Evolutionary conservation across 2,329 filamentous ascomycete genomes (phyloP).

Genomic region (Rachicladosporium sp.): DNA sequence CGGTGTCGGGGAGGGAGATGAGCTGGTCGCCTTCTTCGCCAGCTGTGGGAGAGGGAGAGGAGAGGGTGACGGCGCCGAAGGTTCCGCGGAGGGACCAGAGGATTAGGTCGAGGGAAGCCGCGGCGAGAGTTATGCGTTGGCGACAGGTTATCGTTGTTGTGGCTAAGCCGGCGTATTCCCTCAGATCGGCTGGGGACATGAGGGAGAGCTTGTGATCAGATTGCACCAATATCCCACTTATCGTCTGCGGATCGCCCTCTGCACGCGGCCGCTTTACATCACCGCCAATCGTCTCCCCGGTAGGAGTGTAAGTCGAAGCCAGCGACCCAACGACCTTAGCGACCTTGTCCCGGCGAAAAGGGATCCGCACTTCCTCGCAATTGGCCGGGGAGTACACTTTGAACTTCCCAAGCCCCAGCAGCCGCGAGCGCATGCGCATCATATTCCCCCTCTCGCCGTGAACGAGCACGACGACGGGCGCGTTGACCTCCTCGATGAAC

Average conservation of each 20-base stretch:
- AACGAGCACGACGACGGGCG: conserved; percentile 90
- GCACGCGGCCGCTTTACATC: conserved; percentile 13
- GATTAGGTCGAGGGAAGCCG: conserved; percentile 81
- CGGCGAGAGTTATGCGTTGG: conserved; percentile 75
- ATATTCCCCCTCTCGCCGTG: conserved; percentile 97
- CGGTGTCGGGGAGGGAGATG: conserved; percentile 50
- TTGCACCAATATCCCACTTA: conserved; percentile 86
- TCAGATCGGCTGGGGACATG: conserved; percentile 91
- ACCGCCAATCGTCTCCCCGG: conserved; percentile 29
- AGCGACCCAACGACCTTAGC: conserved; percentile 94
- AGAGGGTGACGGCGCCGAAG: conserved; percentile 61
- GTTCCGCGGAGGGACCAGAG: conserved; percentile 90
- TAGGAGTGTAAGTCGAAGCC: conserved; percentile 37
- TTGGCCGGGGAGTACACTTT: conserved; percentile 93
- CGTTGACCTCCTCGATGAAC: conserved; percentile 88
- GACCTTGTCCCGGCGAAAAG: conserved; percentile 88
- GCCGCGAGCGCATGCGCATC: conserved; percentile 89
- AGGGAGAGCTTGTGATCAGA: conserved; percentile 96
- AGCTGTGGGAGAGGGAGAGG: conserved; percentile 22
- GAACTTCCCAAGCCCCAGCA: conserved; percentile 79
- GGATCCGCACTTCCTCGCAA: conserved; percentile 87
- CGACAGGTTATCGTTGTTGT: conserved; percentile 91
- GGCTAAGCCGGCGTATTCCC: conserved; percentile 92
- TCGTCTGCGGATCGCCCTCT: conserved; percentile 36
- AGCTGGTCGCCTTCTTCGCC: conserved; percentile 43